These are phyloP conservation scores for Sambucus nigra DNA, from an alignment of 129 eudicot genomes.

Conservation along the genomic window DNA sequence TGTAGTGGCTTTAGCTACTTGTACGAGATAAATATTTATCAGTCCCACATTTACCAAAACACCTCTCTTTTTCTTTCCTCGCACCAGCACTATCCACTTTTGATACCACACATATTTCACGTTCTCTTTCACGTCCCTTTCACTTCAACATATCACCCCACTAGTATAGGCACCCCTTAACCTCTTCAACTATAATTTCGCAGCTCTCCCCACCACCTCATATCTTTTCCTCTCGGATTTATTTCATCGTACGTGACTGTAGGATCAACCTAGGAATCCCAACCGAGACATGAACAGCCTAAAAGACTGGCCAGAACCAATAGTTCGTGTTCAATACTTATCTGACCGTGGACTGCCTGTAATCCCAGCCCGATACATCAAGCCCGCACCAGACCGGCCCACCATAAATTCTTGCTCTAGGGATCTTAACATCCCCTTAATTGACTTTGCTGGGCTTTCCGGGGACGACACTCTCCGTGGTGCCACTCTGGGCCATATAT, in stretches of 20 bases:
- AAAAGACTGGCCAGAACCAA: slow-evolving; percentile 76
- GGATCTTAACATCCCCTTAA: slow-evolving; percentile 49
- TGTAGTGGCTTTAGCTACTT: no score
- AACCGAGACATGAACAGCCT: slow-evolving; percentile 25
- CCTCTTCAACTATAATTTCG: slow-evolving; percentile 1
- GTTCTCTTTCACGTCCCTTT: slow-evolving; percentile 26
- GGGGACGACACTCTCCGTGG: slow-evolving; percentile 14
- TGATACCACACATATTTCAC: slow-evolving; percentile 25
- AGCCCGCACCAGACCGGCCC: slow-evolving; percentile 57
- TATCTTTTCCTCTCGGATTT: neutral
- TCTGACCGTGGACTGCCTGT: slow-evolving; percentile 29
- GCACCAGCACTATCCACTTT: no score
- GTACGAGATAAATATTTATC: no score
- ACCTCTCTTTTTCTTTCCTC: no score
- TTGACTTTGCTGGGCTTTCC: slow-evolving; percentile 44
- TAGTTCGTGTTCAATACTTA: slow-evolving; percentile 67
- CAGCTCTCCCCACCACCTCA: neutral
- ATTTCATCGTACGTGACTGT: neutral
- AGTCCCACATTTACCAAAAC: no score
- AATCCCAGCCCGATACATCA: slow-evolving; percentile 59
- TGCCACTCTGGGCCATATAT: slow-evolving; percentile 21
- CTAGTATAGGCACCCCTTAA: neutral
- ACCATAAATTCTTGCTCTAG: neutral
- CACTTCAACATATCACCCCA: slow-evolving; percentile 16
- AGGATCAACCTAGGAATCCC: slow-evolving; percentile 1